Evolutionary conservation across 2,329 filamentous ascomycete genomes (phyloP).

Genomic region (Colletotrichum melonis): DNA sequence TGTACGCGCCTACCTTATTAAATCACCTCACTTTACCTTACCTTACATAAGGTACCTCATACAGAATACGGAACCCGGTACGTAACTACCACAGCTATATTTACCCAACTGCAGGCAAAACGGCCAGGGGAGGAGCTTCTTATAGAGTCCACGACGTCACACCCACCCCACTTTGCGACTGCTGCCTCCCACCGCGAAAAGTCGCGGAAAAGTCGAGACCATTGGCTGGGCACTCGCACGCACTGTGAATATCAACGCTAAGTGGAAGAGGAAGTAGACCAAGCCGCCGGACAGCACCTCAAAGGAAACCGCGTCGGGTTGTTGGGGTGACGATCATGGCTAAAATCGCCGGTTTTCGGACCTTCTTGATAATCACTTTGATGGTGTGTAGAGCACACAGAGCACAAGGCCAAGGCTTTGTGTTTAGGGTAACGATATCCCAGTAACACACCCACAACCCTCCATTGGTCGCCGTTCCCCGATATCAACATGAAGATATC

Average conservation of each 20-base stretch:
- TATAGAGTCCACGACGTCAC: constrained; percentile 19
- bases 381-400: background rate
- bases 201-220: background rate
- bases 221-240: background rate
- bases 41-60: background rate
- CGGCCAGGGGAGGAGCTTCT: constrained; percentile 7
- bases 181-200: background rate
- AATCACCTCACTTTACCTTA: no score
- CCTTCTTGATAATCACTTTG: background rate
- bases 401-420: background rate
- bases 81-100: constrained; percentile 3
- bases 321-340: background rate
- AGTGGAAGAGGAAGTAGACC: constrained; percentile 4
- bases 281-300: background rate
- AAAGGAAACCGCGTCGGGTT: background rate
- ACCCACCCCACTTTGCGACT: constrained; percentile 8
- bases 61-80: background rate
- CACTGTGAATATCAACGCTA: constrained; percentile 1
- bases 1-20: no score
- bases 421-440: background rate
- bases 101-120: constrained; percentile 5
- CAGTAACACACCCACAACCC: background rate
- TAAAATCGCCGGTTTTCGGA: background rate
- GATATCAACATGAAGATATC: background rate
- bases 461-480: background rate